phyloP scores from a whole-genome alignment of 768 basidiomycete species.

The Tephrocybe rancida region DNA sequence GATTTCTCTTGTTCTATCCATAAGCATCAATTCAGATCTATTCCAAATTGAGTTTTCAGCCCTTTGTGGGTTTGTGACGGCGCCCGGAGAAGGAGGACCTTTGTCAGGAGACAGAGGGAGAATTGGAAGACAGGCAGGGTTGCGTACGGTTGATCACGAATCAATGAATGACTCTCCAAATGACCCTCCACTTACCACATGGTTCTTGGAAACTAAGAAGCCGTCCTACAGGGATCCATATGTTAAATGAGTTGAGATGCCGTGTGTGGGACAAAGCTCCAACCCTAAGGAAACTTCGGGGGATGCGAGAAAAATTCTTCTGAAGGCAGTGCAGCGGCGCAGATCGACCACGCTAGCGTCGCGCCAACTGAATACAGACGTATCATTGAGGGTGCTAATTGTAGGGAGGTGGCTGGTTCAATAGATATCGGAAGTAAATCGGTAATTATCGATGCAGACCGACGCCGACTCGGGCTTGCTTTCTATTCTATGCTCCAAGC shows the following conservation, averaged over 20 bases:
- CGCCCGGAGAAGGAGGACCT: background rate
- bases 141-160: conserved; percentile 4
- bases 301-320: background rate
- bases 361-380: no score
- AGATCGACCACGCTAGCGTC: no score
- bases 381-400: conserved; percentile 2
- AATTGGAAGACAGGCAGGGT: background rate
- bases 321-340: background rate
- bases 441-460: background rate
- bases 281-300: conserved; percentile 11
- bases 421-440: conserved; percentile 8
- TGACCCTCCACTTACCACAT: conserved; percentile 7
- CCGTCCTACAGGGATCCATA: background rate
- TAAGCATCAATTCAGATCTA: background rate
- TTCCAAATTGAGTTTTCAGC: background rate
- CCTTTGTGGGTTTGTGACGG: background rate
- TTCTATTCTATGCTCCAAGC: background rate
- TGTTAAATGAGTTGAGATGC: conserved; percentile 4
- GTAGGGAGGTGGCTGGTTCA: background rate
- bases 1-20: background rate
- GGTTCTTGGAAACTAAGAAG: conserved; percentile 3
- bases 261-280: conserved; percentile 4
- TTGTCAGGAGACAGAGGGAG: conserved; percentile 6
- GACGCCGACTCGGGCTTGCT: conserved; percentile 7
- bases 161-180: background rate